Evolutionary conservation across 2,329 filamentous ascomycete species (phyloP), one percentile per base, ranked within the genome.

Genomic region (Talaromyces verruculosus): DNA sequence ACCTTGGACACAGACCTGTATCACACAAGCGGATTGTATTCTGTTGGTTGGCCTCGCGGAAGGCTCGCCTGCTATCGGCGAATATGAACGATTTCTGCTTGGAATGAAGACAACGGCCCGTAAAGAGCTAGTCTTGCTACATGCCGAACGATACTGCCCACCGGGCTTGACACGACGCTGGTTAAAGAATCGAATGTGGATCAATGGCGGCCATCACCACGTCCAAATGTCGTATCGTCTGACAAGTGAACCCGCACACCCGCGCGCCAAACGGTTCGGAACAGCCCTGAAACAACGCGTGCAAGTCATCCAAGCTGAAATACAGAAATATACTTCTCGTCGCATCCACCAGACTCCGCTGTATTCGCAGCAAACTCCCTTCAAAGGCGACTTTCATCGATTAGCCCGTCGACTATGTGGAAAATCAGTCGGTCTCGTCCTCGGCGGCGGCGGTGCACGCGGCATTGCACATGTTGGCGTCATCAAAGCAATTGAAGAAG

Each of bases 1-100:
- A 1, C 93, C 94, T 0, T 99, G 95, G 95, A 99, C 96, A 0
- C 93, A 97, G 74, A 98, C 95, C 0, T 99, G 96, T 76, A 97
- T 99, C 69, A 90, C 91, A 17, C 95, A 99, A 78, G 95, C 95
- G 1, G 95, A 99, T 78, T 97, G 93, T 71, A 97, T 99, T 69
- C 84, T 99, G 7, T 84, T 99, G 8, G 92, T 99, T 33, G 95
- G 93, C 0, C 81, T 98, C 15, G 95, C 93, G 0, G 95, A 98
- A 75, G 90, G 90, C 0, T 96, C 93, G 2, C 90, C 95, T 0
- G 89, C 87, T 53, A 95, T 98, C 70, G 95, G 95, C 49, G 96
- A 99, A 76, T 99, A 98, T 71, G 95, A 99, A 77, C 88, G 95
- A 2, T 97, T 99, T 76, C 87, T 99, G 74, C 85, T 99, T 17